Evolutionary conservation across 2,329 filamentous ascomycete species (phyloP).

Genomic region (Stachybotrys echinatus): DNA sequence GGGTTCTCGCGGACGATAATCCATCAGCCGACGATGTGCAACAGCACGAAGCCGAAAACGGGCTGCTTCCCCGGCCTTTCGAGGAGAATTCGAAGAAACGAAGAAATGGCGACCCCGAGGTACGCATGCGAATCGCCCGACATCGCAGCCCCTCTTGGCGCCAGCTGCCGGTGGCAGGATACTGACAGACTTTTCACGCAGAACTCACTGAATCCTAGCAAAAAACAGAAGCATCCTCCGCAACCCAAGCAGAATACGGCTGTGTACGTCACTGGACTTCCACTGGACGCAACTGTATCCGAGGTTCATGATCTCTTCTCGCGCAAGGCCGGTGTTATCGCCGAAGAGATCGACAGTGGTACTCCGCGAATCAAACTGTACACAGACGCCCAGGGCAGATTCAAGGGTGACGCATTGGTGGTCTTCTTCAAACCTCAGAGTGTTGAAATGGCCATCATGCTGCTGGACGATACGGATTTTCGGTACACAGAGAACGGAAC

Average conservation of each 20-base stretch:
- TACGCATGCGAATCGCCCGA: slow-evolving; percentile 23
- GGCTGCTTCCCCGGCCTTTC: slow-evolving; percentile 13
- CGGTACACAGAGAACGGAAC: slow-evolving; percentile 52
- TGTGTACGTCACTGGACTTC: slow-evolving; percentile 86
- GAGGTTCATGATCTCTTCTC: slow-evolving; percentile 84
- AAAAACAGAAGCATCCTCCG: slow-evolving; percentile 42
- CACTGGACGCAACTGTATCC: slow-evolving; percentile 68
- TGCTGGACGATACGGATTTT: slow-evolving; percentile 79
- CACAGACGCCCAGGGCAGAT: slow-evolving; percentile 69
- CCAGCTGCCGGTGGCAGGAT: not conserved
- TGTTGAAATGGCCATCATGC: slow-evolving; percentile 77
- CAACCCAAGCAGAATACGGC: slow-evolving; percentile 72
- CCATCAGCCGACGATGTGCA: slow-evolving; percentile 29
- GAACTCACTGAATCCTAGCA: slow-evolving; percentile 26
- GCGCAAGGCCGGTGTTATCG: slow-evolving; percentile 80
- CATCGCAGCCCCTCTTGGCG: not conserved
- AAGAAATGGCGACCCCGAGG: slow-evolving; percentile 36
- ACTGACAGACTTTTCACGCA: slow-evolving; percentile 9
- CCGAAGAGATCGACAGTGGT: slow-evolving; percentile 87
- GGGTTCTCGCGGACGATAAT: slow-evolving; percentile 61
- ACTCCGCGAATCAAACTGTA: slow-evolving; percentile 92
- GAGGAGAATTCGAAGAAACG: slow-evolving; percentile 31
- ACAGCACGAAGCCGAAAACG: slow-evolving; percentile 24
- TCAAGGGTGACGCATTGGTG: slow-evolving; percentile 90
- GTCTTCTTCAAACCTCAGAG: slow-evolving; percentile 95